Conservation (phyloP, 495 filamentous ascomycete genomes). For the Lasiosphaeria miniovina region DNA sequence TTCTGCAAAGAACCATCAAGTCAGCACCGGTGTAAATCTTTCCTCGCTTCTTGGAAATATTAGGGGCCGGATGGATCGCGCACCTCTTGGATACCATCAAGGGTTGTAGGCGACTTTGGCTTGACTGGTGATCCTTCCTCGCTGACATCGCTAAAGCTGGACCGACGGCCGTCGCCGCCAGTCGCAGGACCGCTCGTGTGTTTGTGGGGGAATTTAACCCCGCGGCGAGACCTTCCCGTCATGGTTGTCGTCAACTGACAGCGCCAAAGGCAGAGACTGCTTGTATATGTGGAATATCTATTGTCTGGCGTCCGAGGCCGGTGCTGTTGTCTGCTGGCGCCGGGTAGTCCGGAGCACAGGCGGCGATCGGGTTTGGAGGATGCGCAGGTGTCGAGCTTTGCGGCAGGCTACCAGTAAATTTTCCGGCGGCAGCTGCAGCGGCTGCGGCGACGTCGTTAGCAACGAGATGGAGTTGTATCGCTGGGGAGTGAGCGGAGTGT, state of each 20-base stretch:
- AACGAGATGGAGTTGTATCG: too few species aligned
- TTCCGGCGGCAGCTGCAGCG: too few species aligned
- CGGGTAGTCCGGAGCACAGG: too few species aligned
- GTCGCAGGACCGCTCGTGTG: constrained; percentile 39
- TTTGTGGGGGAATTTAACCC: constrained; percentile 78
- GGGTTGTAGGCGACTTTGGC: constrained; percentile 42
- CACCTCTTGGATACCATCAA: constrained; percentile 41
- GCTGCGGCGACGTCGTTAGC: too few species aligned
- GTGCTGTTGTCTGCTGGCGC: too few species aligned
- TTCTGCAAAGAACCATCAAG: constrained; percentile 26
- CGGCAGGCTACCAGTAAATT: too few species aligned
- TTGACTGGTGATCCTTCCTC: constrained; percentile 54
- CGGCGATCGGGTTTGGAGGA: not conserved
- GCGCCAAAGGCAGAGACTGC: too few species aligned
- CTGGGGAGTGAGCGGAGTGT: too few species aligned
- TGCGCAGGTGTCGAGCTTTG: not conserved
- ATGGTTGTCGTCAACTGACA: constrained; percentile 14
- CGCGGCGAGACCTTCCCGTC: constrained; percentile 53
- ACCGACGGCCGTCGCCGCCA: constrained; percentile 52
- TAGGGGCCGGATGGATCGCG: not conserved
- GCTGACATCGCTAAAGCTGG: constrained; percentile 77
- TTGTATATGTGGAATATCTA: too few species aligned
- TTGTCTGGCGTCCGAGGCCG: too few species aligned
- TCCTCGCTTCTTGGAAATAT: too few species aligned
- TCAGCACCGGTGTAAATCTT: constrained; percentile 7